Conservation (phyloP, 2,329 filamentous ascomycete species). For the Fusarium nurragi region DNA sequence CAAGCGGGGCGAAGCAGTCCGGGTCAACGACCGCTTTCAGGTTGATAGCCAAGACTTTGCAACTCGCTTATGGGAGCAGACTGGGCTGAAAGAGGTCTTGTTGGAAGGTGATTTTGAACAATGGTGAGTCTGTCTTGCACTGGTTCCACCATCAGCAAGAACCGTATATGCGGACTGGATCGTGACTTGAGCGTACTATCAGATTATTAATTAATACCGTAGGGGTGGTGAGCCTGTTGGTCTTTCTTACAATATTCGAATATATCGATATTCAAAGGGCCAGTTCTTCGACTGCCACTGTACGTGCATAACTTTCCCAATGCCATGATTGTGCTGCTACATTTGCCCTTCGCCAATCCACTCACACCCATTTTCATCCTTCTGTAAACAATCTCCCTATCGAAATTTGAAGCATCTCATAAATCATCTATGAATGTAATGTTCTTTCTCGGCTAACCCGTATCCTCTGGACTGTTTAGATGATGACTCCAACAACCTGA, state of each 20-base stretch:
- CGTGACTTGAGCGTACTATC: slow-evolving; percentile 4
- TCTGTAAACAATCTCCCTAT: background rate
- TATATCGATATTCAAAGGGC: slow-evolving; percentile 86
- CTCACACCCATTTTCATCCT: background rate
- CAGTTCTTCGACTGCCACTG: slow-evolving; percentile 96
- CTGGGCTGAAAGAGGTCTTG: slow-evolving; percentile 73
- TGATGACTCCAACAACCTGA: slow-evolving; percentile 84
- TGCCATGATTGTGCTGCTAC: background rate
- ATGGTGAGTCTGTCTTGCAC: slow-evolving; percentile 54
- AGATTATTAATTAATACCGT: slow-evolving; percentile 39
- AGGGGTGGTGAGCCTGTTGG: slow-evolving; percentile 89
- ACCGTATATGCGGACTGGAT: slow-evolving; percentile 6
- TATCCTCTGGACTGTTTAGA: slow-evolving; percentile 59
- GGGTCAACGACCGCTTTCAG: slow-evolving; percentile 91
- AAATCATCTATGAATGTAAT: background rate
- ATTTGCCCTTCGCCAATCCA: background rate
- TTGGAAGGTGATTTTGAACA: slow-evolving; percentile 51
- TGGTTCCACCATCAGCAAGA: background rate
- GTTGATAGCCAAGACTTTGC: slow-evolving; percentile 81
- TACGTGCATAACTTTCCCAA: slow-evolving; percentile 55
- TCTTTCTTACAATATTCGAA: slow-evolving; percentile 85
- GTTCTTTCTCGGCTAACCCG: too few relatives aligned
- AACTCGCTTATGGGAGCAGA: slow-evolving; percentile 77
- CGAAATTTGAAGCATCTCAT: background rate
- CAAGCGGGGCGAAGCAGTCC: slow-evolving; percentile 80